phyloP scores from a whole-genome alignment of 257 asterid genomes.

The Plantago major region DNA sequence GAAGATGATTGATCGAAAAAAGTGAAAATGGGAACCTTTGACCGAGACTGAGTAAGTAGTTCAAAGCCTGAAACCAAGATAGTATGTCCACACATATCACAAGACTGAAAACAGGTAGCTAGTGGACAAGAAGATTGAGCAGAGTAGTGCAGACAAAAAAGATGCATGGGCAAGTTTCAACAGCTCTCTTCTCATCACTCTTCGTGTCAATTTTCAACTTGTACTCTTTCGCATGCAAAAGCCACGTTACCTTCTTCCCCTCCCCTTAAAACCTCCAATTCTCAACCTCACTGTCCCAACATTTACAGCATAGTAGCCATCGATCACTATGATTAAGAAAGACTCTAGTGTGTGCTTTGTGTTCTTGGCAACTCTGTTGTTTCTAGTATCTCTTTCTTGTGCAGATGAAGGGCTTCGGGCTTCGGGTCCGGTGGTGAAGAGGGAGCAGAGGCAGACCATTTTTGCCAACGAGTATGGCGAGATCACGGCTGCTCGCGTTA shows the following conservation, averaged over 20 bases:
- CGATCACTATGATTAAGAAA: neutral
- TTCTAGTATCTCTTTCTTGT: neutral
- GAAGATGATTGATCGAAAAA: no score
- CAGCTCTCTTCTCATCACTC: conserved; percentile 7
- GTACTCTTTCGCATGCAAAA: conserved; percentile 49
- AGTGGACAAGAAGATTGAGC: no score
- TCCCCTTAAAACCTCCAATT: neutral
- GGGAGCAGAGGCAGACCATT: conserved; percentile 29
- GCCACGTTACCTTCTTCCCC: conserved; percentile 47
- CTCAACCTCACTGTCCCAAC: neutral
- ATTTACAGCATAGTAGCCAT: neutral
- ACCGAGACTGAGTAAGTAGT: no score
- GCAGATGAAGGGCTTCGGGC: conserved; percentile 18
- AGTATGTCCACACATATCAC: no score
- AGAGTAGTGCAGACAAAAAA: no score
- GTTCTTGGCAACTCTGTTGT: neutral
- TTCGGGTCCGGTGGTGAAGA: conserved; percentile 39
- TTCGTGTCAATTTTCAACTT: conserved; percentile 29
- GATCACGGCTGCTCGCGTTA: conserved; percentile 44
- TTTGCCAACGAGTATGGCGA: conserved; percentile 58
- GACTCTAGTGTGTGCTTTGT: no score
- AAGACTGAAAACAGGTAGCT: no score
- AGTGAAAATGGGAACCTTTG: no score
- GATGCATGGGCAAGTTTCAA: no score
- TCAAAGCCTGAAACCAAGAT: no score